A percentile compares a stretch with the other conserved stretches of the same genome.
These are phyloP conservation scores for Crepidotus sp. DNA, from an alignment of 1,284 basidiomycete genomes.

Conservation along the genomic window DNA sequence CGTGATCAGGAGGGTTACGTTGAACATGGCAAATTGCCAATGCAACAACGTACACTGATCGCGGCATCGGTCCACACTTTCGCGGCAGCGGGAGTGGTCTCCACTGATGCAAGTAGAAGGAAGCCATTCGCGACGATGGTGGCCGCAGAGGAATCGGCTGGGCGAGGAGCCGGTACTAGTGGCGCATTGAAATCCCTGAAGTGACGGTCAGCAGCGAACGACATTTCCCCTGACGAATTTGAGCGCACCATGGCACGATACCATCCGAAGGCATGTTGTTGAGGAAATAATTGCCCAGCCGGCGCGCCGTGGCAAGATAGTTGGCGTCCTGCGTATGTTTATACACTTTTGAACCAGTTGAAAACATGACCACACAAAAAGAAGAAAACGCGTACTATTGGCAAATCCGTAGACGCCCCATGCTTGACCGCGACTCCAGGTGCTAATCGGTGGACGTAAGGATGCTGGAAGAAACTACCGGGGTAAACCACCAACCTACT, in stretches of 20 bases:
- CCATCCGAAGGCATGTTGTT: conserved; percentile 45
- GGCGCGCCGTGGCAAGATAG: conserved; percentile 52
- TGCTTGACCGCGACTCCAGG: conserved; percentile 64
- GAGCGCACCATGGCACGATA: conserved; percentile 52
- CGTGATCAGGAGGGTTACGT: too few species aligned
- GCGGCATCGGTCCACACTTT: conserved; percentile 43
- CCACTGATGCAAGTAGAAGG: conserved; percentile 47
- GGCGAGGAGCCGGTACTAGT: conserved; percentile 35
- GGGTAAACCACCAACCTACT: conserved; percentile 29
- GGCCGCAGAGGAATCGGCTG: conserved; percentile 61
- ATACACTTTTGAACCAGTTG: conserved; percentile 39
- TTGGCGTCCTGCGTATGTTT: conserved; percentile 37
- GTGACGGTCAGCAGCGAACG: background rate
- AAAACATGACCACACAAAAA: background rate
- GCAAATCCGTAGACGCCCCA: conserved; percentile 67
- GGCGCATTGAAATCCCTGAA: conserved; percentile 66
- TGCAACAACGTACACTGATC: conserved; percentile 30
- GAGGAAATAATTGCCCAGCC: conserved; percentile 51
- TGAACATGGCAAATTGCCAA: background rate
- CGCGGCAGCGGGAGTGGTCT: conserved; percentile 29
- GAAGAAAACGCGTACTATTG: conserved; percentile 39
- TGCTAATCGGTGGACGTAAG: conserved; percentile 30
- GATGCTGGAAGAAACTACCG: background rate
- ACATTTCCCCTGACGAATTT: background rate
- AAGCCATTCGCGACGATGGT: conserved; percentile 51